Conservation (phyloP, 805 yeast genomes). For the Candida andamanensis region DNA sequence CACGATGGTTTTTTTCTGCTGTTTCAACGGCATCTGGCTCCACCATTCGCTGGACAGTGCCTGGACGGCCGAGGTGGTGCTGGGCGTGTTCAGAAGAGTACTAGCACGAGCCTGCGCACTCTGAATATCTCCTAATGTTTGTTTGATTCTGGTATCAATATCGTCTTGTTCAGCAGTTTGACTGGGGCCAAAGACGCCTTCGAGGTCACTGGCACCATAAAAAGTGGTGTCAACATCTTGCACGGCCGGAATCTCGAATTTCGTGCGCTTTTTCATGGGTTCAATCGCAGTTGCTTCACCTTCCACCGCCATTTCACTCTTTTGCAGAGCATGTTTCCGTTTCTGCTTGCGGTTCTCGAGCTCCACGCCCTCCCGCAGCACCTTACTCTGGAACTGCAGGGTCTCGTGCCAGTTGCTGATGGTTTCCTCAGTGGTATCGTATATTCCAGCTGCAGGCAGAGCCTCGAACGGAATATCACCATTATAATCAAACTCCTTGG, state of each 20-base stretch:
- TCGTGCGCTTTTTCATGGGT: constrained; percentile 11
- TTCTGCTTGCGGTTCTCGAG: constrained; percentile 29
- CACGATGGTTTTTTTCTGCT: constrained; percentile 9
- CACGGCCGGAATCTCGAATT: constrained; percentile 11
- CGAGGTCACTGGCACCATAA: constrained; percentile 18
- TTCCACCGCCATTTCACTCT: constrained; percentile 1
- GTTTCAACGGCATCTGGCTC: constrained; percentile 2
- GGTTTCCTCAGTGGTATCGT: constrained; percentile 62
- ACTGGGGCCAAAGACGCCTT: constrained; percentile 4
- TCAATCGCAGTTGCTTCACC: constrained; percentile 2
- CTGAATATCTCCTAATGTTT: constrained; percentile 29
- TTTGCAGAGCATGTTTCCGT: constrained; percentile 9
- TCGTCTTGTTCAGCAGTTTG: constrained; percentile 6
- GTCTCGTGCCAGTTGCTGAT: constrained; percentile 32
- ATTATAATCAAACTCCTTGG: constrained; percentile 72
- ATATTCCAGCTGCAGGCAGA: constrained; percentile 60
- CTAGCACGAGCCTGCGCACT: constrained; percentile 11
- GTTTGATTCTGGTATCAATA: constrained; percentile 29
- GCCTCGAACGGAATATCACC: constrained; percentile 79
- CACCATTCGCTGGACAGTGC: too few relatives aligned
- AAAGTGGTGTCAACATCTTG: not conserved
- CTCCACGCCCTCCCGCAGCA: constrained; percentile 41
- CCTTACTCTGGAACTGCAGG: constrained; percentile 38
- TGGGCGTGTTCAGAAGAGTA: not conserved
- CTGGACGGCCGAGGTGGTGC: too few relatives aligned